A percentile compares a stretch with the other conserved stretches of the same genome.
phyloP scores from a whole-genome alignment of 1,284 basidiomycete species.

The Boletus semigastroideus region DNA sequence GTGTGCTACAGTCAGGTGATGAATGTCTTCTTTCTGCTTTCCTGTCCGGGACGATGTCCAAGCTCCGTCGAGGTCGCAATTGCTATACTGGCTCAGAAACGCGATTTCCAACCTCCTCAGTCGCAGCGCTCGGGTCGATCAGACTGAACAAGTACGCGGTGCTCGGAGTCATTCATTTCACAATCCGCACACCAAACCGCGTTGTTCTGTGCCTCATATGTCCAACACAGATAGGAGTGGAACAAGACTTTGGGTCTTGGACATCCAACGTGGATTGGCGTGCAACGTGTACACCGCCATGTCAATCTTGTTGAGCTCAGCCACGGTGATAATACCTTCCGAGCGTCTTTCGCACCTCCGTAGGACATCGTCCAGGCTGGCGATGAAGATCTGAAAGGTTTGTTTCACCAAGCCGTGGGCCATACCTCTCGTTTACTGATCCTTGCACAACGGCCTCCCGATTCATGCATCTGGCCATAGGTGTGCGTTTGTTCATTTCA shows the following conservation, averaged over 20 bases:
- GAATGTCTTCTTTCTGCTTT: conserved; percentile 10
- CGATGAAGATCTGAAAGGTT: conserved; percentile 20
- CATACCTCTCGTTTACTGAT: conserved; percentile 10
- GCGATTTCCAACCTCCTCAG: conserved; percentile 15
- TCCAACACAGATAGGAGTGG: conserved; percentile 19
- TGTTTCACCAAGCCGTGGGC: conserved; percentile 3
- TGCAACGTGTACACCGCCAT: conserved; percentile 22
- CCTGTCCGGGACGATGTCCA: conserved; percentile 10
- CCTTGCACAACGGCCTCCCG: conserved; percentile 8
- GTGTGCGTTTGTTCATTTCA: conserved; percentile 9
- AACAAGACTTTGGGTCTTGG: conserved; percentile 1
- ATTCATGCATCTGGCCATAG: conserved; percentile 10
- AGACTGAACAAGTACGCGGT: conserved; percentile 4
- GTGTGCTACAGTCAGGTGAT: conserved; percentile 4
- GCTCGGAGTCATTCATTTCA: conserved; percentile 20
- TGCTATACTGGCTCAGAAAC: conserved; percentile 13
- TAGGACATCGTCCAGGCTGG: conserved; percentile 5
- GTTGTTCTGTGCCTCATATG: conserved; percentile 12
- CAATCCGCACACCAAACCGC: conserved; percentile 9
- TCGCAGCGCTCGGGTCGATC: conserved; percentile 14
- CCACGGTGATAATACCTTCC: conserved; percentile 1
- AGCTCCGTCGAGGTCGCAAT: conserved; percentile 24
- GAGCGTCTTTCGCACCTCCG: conserved; percentile 3
- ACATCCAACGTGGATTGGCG: conserved; percentile 21
- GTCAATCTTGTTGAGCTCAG: conserved; percentile 10